These are phyloP conservation scores for Candida vartiovaarae DNA, from an alignment of 805 yeast species.

Conservation along the genomic window DNA sequence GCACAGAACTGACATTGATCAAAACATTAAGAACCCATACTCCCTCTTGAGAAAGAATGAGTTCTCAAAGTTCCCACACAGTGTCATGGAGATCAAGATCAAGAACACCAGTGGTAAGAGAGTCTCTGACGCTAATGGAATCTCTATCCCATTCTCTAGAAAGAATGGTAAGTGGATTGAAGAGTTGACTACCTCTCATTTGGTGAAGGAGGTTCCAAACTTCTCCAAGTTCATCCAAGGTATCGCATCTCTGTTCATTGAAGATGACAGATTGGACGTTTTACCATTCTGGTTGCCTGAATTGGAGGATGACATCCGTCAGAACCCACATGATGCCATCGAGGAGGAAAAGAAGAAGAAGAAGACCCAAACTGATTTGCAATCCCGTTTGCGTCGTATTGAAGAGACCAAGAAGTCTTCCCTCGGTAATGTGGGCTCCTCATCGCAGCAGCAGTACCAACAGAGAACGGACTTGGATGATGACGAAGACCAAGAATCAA, in stretches of 20 bases:
- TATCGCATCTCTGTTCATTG: constrained; percentile 78
- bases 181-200: constrained; percentile 73
- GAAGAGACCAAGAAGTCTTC: neutral
- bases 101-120: constrained; percentile 36
- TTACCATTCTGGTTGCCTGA: constrained; percentile 96
- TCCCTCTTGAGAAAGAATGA: constrained; percentile 81
- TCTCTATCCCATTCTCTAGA: constrained; percentile 35
- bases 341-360: constrained; percentile 51
- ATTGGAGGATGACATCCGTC: constrained; percentile 68
- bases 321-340: constrained; percentile 73
- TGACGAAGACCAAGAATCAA: constrained; percentile 52
- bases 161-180: constrained; percentile 71
- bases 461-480: constrained; percentile 36
- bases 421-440: neutral
- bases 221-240: constrained; percentile 94
- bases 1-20: constrained; percentile 91
- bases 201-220: constrained; percentile 90
- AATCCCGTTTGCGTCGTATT: constrained; percentile 30
- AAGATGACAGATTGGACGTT: constrained; percentile 83
- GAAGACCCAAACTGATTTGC: constrained; percentile 33
- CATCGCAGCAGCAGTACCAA: neutral
- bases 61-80: constrained; percentile 71
- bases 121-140: constrained; percentile 25
- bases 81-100: constrained; percentile 82
- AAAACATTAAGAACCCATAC: constrained; percentile 60